phyloP scores from a whole-genome alignment of 441 rosid species.

The Francoa sonchifolia region DNA sequence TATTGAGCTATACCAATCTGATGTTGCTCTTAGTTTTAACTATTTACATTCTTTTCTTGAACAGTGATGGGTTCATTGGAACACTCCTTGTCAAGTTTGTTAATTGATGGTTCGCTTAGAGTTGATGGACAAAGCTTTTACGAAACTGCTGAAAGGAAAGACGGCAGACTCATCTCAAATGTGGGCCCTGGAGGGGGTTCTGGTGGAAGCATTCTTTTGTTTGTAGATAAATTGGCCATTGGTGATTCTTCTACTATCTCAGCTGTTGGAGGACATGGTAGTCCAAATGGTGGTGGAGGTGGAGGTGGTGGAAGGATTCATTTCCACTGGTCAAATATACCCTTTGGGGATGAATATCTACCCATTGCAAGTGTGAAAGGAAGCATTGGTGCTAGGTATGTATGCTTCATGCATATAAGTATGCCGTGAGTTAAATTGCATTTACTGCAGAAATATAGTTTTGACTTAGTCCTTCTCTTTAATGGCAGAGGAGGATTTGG shows the following conservation, averaged over 20 bases:
- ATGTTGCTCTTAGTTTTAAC: conserved; percentile 2
- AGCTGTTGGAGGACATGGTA: conserved; percentile 74
- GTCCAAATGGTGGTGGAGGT: conserved; percentile 73
- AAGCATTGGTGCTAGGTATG: conserved; percentile 58
- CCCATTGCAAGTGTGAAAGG: conserved; percentile 76
- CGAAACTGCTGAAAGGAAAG: conserved; percentile 26
- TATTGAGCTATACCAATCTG: too few relatives aligned
- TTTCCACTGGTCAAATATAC: conserved; percentile 81
- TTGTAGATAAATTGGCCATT: conserved; percentile 41
- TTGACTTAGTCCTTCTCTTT: not conserved
- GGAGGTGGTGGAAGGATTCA: conserved; percentile 97
- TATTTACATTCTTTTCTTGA: conserved; percentile 15
- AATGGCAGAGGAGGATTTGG: conserved; percentile 71
- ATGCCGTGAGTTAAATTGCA: too few relatives aligned
- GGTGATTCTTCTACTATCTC: conserved; percentile 49
- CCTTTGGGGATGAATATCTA: conserved; percentile 63
- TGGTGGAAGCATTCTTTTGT: conserved; percentile 85
- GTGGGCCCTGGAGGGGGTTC: conserved; percentile 91
- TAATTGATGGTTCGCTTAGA: conserved; percentile 57
- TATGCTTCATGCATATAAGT: too few relatives aligned
- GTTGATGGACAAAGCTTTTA: conserved; percentile 81
- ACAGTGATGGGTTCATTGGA: conserved; percentile 91
- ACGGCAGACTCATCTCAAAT: conserved; percentile 22
- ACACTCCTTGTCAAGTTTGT: conserved; percentile 70
- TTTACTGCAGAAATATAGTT: conserved; percentile 2